Conservation (phyloP, 225 moss, liverwort and hornwort species). For the Climacium dendroides region DNA sequence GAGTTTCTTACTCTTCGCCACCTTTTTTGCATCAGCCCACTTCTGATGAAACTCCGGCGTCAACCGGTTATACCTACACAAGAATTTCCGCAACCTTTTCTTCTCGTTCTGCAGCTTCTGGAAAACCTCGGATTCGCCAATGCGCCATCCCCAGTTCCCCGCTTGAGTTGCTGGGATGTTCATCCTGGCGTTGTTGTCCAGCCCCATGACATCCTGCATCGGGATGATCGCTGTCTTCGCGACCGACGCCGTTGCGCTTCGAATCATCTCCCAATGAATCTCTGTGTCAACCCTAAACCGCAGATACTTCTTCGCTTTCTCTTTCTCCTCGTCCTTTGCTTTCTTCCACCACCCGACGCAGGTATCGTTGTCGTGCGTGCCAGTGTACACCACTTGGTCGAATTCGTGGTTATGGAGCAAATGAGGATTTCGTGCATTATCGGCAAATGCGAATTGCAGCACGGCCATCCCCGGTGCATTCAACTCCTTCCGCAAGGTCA, state of each 20-base stretch:
- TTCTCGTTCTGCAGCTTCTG: slow-evolving; percentile 1
- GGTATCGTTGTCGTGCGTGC: slow-evolving; percentile 91
- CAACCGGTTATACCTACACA: slow-evolving; percentile 6
- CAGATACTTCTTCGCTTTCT: slow-evolving; percentile 15
- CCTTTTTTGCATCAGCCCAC: neutral
- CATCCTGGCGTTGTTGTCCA: slow-evolving; percentile 68
- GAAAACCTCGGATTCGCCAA: slow-evolving; percentile 9
- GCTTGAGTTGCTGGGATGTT: slow-evolving; percentile 61
- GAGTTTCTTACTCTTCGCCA: neutral
- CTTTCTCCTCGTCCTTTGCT: neutral
- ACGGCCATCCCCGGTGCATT: slow-evolving; percentile 78
- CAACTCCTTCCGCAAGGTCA: slow-evolving; percentile 44
- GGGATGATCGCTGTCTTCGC: slow-evolving; percentile 60
- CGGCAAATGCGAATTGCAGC: slow-evolving; percentile 57
- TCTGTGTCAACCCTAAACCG: neutral
- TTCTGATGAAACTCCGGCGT: neutral
- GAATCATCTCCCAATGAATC: slow-evolving; percentile 80
- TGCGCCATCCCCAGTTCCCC: slow-evolving; percentile 42
- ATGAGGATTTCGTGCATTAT: slow-evolving; percentile 52
- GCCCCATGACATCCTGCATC: slow-evolving; percentile 65
- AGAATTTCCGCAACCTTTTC: neutral
- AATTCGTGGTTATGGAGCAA: slow-evolving; percentile 72
- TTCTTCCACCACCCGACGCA: slow-evolving; percentile 43
- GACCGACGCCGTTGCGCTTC: slow-evolving; percentile 39
- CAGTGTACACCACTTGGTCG: slow-evolving; percentile 80